Conservation (phyloP, 345 rosid species). For the Hevea brasiliensis region DNA sequence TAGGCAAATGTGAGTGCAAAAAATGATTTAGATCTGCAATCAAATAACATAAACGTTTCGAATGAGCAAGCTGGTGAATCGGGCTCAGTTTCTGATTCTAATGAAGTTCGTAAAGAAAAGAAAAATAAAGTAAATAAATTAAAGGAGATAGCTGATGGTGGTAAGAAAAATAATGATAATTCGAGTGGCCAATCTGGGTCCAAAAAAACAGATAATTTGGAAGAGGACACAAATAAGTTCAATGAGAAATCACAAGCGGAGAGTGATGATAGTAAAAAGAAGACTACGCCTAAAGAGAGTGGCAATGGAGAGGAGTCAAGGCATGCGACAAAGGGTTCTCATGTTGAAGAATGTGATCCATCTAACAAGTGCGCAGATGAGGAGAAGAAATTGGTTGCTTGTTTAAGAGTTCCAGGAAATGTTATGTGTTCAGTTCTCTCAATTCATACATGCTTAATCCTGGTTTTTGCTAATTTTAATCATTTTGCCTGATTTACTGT, state of each 20-base stretch:
- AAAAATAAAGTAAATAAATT: conserved; percentile 11
- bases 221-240: conserved; percentile 7
- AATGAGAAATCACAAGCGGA: conserved; percentile 10
- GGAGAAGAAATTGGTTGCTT: conserved; percentile 59
- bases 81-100: conserved; percentile 20
- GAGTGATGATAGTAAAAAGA: conserved; percentile 16
- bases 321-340: conserved; percentile 24
- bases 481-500: not conserved
- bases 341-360: conserved; percentile 62
- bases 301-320: conserved; percentile 13
- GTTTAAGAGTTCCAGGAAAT: conserved; percentile 78
- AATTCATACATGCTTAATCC: not conserved
- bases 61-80: conserved; percentile 21
- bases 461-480: not conserved
- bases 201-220: not conserved
- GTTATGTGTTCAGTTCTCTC: conserved; percentile 38
- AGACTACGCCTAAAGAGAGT: conserved; percentile 23
- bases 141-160: not conserved
- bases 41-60: conserved; percentile 16
- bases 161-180: not conserved
- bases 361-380: conserved; percentile 59
- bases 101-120: conserved; percentile 15
- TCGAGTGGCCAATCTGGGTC: not conserved
- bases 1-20: conserved; percentile 35
- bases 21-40: conserved; percentile 22